These are phyloP conservation scores for Rauvolfia tetraphylla DNA, from an alignment of 257 asterid genomes.

Conservation along the genomic window DNA sequence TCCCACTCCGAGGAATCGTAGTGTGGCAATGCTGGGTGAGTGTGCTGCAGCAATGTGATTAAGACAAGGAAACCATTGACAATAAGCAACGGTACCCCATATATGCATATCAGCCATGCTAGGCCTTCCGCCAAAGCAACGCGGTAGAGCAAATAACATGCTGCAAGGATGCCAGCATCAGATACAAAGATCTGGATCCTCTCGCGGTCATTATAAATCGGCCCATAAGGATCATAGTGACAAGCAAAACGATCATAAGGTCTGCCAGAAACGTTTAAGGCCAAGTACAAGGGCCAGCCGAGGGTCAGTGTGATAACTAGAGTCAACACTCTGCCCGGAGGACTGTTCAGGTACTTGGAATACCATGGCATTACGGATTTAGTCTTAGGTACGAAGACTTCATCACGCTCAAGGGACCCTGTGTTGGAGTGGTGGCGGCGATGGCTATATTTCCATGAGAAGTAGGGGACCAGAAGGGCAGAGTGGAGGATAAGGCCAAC, in stretches of 20 bases:
- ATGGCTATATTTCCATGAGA: conserved; percentile 75
- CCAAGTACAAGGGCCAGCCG: conserved; percentile 70
- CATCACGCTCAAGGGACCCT: conserved; percentile 68
- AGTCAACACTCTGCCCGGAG: conserved; percentile 52
- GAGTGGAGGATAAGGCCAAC: conserved; percentile 76
- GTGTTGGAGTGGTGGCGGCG: conserved; percentile 78
- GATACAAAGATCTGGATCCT: conserved; percentile 55
- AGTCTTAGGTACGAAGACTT: conserved; percentile 63
- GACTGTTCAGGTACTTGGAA: conserved; percentile 62
- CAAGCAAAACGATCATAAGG: conserved; percentile 61
- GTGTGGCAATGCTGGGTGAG: conserved; percentile 66
- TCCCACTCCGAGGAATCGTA: conserved; percentile 70
- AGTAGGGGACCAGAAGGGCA: conserved; percentile 60
- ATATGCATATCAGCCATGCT: conserved; percentile 37
- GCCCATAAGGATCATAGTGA: conserved; percentile 57
- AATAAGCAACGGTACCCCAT: conserved; percentile 27
- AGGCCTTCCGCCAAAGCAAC: conserved; percentile 42
- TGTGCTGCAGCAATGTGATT: conserved; percentile 67
- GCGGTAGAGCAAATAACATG: conserved; percentile 36
- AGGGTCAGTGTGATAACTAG: conserved; percentile 44
- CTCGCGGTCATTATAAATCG: conserved; percentile 67
- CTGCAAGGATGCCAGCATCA: conserved; percentile 48
- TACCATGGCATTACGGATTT: conserved; percentile 41
- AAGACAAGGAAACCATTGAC: conserved; percentile 60
- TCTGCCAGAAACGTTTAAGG: conserved; percentile 61